Percentiles rank a stretch among this genome's conserved stretches.
Conservation (phyloP, 2,329 filamentous ascomycete genomes). For the Botryotinia calthae region DNA sequence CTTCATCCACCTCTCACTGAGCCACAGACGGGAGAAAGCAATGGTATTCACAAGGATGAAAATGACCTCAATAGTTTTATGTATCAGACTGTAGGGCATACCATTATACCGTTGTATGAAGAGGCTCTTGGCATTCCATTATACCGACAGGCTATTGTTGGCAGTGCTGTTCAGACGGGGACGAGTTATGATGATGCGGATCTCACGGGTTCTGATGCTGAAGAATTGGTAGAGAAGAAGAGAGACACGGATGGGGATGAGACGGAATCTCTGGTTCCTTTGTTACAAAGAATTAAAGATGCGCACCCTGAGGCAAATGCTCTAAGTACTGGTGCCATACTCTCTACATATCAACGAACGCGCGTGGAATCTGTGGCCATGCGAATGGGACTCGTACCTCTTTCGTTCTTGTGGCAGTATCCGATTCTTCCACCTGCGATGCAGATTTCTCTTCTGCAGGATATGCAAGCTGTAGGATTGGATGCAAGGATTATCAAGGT, state of each 20-base stretch:
- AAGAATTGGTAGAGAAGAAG: background rate
- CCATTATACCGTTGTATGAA: conserved; percentile 80
- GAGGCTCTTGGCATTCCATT: conserved; percentile 76
- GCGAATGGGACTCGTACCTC: conserved; percentile 76
- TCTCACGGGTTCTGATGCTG: conserved; percentile 27
- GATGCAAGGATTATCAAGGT: conserved; percentile 95
- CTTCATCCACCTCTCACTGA: conserved; percentile 59
- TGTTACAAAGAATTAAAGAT: conserved; percentile 65
- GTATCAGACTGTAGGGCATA: conserved; percentile 97
- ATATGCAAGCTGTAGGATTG: conserved; percentile 76
- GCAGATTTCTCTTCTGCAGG: conserved; percentile 60
- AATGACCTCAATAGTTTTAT: conserved; percentile 94
- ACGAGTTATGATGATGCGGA: conserved; percentile 59
- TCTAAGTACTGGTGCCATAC: conserved; percentile 83
- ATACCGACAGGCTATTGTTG: conserved; percentile 75
- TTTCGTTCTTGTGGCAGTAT: conserved; percentile 93
- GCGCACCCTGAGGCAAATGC: conserved; percentile 80
- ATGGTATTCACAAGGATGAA: conserved; percentile 40
- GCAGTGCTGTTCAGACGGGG: conserved; percentile 65
- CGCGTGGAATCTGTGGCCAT: conserved; percentile 88
- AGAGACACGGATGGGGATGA: conserved; percentile 57
- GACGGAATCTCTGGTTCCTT: conserved; percentile 79
- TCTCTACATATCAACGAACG: conserved; percentile 94
- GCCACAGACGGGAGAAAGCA: background rate
- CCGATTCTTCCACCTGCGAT: conserved; percentile 61